These are phyloP conservation scores for Arachnomyces sp. DNA, from an alignment of 2,329 filamentous ascomycete genomes.

Conservation along the genomic window DNA sequence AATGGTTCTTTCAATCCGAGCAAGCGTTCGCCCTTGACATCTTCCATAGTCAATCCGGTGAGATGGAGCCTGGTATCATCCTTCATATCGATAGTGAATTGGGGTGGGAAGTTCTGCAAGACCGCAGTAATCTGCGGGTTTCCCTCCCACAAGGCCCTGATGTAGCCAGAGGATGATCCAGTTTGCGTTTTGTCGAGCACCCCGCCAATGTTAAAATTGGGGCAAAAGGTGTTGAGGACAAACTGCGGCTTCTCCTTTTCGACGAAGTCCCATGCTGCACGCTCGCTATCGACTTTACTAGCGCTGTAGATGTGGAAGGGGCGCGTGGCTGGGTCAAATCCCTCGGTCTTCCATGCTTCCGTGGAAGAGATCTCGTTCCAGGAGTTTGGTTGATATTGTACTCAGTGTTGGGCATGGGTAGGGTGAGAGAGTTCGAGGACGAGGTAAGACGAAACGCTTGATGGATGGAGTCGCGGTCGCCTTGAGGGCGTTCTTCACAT, in stretches of 20 bases:
- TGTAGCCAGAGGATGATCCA: constrained; percentile 12
- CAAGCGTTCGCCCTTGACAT: constrained; percentile 43
- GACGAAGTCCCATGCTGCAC: constrained; percentile 40
- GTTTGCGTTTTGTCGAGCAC: constrained; percentile 28
- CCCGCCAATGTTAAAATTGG: constrained; percentile 28
- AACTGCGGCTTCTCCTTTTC: constrained; percentile 37
- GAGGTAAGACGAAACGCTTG: no score
- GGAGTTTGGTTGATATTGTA: no score
- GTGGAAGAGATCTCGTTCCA: no score
- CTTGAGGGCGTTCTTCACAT: no score
- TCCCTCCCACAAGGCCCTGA: constrained; percentile 14
- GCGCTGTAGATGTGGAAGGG: constrained; percentile 34
- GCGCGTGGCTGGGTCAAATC: no score
- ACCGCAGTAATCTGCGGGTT: no score
- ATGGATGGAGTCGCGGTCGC: no score
- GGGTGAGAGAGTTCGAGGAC: constrained; percentile 27
- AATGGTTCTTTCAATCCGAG: constrained; percentile 45
- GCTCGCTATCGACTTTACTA: constrained; percentile 41
- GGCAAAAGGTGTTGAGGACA: constrained; percentile 33
- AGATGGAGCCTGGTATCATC: constrained; percentile 47
- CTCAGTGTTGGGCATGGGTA: constrained; percentile 27
- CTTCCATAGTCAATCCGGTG: constrained; percentile 40
- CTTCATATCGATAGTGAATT: constrained; percentile 40
- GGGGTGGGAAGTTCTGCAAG: constrained; percentile 18
- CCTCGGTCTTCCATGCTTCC: no score